These are phyloP conservation scores for Xylaria flabelliformis DNA, from an alignment of 495 filamentous ascomycete species.

Conservation along the genomic window DNA sequence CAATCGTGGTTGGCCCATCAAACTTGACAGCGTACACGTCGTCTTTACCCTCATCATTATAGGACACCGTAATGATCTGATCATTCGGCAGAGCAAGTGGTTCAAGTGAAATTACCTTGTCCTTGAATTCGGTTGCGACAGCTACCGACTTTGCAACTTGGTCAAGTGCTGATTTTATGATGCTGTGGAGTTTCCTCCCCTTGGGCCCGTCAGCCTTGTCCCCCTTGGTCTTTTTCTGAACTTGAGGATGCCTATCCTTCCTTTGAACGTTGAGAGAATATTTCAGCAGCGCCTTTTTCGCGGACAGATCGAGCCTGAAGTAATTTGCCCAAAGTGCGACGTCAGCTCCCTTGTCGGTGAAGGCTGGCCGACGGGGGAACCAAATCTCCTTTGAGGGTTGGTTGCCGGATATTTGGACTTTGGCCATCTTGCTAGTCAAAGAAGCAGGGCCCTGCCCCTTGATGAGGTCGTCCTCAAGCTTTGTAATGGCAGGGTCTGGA, in stretches of 20 bases:
- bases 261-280: conserved; percentile 44
- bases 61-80: conserved; percentile 47
- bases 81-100: conserved; percentile 46
- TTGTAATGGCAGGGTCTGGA: conserved; percentile 40
- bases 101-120: conserved; percentile 52
- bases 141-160: conserved; percentile 33
- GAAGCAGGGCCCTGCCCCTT: conserved; percentile 16
- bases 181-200: conserved; percentile 56
- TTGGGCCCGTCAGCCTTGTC: conserved; percentile 3
- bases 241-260: conserved; percentile 8
- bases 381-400: conserved; percentile 19
- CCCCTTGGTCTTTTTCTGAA: neutral
- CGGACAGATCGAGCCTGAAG: conserved; percentile 57
- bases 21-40: conserved; percentile 55
- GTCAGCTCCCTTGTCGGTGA: conserved; percentile 58
- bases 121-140: conserved; percentile 65
- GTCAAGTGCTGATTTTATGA: conserved; percentile 59
- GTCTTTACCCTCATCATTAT: conserved; percentile 51
- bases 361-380: conserved; percentile 63
- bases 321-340: conserved; percentile 70
- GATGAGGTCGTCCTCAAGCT: conserved; percentile 46
- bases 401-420: conserved; percentile 34
- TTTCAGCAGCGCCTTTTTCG: conserved; percentile 40
- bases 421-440: conserved; percentile 36
- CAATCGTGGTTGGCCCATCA: conserved; percentile 44